These are phyloP conservation scores for Odonthalia washingtoniensis DNA, from an alignment of 31 red algal species.

Conservation along the genomic window DNA sequence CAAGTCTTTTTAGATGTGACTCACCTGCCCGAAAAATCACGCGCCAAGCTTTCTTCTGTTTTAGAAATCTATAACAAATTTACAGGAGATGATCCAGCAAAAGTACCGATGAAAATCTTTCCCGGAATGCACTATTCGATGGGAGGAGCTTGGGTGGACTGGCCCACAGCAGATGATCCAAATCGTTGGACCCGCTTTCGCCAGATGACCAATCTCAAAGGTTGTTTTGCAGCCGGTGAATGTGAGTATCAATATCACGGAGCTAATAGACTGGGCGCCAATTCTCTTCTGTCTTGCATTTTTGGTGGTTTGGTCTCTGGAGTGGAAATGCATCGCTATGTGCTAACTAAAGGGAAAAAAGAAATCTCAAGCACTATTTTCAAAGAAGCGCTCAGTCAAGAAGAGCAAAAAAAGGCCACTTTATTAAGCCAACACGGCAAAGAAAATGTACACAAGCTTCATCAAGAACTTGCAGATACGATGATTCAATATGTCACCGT, in stretches of 20 bases:
- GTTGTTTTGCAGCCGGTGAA: constrained; percentile 15
- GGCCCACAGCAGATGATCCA: too few relatives aligned
- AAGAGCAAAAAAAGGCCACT: too few relatives aligned
- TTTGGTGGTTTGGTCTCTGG: constrained; percentile 11
- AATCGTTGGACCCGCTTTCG: neutral
- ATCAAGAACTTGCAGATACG: too few relatives aligned
- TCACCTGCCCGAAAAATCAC: neutral
- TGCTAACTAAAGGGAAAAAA: too few relatives aligned
- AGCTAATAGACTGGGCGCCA: constrained; percentile 42
- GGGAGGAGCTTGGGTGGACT: constrained; percentile 46
- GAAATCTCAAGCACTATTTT: too few relatives aligned
- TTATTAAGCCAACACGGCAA: too few relatives aligned
- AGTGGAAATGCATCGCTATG: too few relatives aligned
- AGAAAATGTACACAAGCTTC: too few relatives aligned
- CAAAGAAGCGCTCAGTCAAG: too few relatives aligned
- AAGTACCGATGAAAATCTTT: constrained; percentile 37
- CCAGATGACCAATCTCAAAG: constrained; percentile 26
- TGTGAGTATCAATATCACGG: constrained; percentile 30
- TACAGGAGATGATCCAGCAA: constrained; percentile 32
- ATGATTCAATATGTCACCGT: too few relatives aligned
- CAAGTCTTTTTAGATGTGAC: constrained; percentile 30
- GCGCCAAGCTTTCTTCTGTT: neutral
- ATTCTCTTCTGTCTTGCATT: constrained; percentile 22
- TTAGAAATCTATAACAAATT: constrained; percentile 35
- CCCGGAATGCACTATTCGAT: constrained; percentile 39